These are phyloP conservation scores for Lithospermum erythrorhizon DNA, from an alignment of 257 asterid genomes.

Conservation along the genomic window DNA sequence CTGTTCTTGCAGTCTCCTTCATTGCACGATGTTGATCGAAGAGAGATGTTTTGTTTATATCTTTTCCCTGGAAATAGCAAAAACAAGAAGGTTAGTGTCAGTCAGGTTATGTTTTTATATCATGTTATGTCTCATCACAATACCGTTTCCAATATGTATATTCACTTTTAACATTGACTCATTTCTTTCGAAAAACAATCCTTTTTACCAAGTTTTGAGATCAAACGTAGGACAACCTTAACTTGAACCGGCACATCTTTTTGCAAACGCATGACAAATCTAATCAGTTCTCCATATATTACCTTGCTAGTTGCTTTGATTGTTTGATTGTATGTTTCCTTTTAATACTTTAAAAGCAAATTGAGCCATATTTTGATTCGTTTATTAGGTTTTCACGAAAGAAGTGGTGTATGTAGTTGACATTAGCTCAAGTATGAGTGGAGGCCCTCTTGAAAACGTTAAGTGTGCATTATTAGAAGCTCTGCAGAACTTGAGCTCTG, in stretches of 20 bases:
- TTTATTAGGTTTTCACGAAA: constrained; percentile 52
- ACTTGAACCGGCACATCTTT: neutral
- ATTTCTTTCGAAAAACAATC: too few relatives aligned
- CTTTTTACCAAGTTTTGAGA: neutral
- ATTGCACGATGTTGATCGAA: constrained; percentile 57
- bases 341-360: neutral
- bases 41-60: constrained; percentile 74
- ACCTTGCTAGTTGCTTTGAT: neutral
- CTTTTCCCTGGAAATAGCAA: constrained; percentile 47
- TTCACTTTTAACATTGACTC: neutral
- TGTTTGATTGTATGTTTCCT: neutral
- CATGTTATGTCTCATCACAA: neutral
- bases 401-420: constrained; percentile 67
- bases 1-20: constrained; percentile 62
- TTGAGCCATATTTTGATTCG: constrained; percentile 1
- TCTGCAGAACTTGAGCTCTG: constrained; percentile 41
- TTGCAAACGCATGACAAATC: neutral
- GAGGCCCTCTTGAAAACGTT: constrained; percentile 48
- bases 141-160: neutral
- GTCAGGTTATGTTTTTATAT: neutral
- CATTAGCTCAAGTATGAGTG: constrained; percentile 70
- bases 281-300: neutral
- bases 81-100: constrained; percentile 36
- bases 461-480: constrained; percentile 46
- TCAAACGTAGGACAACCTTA: too few relatives aligned